Evolutionary conservation across 108 stramenopile species (phyloP).

Genomic region (Cylindrotheca closterium): DNA sequence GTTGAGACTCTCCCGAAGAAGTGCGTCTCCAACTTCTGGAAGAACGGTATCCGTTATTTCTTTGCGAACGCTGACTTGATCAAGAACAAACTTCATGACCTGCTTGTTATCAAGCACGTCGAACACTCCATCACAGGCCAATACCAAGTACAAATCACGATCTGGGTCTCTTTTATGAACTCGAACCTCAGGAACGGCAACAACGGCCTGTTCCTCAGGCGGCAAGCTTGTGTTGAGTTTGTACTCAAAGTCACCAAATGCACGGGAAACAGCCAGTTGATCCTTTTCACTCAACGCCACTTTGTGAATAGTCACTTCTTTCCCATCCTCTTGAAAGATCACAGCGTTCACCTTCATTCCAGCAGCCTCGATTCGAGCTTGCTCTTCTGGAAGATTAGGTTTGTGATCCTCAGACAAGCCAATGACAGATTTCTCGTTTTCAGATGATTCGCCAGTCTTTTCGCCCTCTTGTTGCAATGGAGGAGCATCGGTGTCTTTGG

Average conservation of each 20-base stretch:
- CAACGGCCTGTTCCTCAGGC: conserved; percentile 77
- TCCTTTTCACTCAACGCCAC: conserved; percentile 36
- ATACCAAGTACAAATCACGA: conserved; percentile 68
- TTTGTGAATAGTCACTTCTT: conserved; percentile 34
- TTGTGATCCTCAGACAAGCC: conserved; percentile 92
- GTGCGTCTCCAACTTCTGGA: conserved; percentile 68
- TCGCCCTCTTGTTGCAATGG: conserved; percentile 1
- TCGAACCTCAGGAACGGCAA: conserved; percentile 73
- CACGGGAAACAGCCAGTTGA: conserved; percentile 76
- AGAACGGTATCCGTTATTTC: conserved; percentile 31
- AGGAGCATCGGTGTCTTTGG: conserved; percentile 1
- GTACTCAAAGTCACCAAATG: conserved; percentile 93
- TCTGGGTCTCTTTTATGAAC: conserved; percentile 50
- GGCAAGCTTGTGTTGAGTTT: conserved; percentile 70
- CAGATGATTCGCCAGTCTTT: background rate
- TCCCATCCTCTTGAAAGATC: conserved; percentile 45
- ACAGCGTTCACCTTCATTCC: conserved; percentile 56
- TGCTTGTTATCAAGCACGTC: conserved; percentile 86
- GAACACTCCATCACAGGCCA: conserved; percentile 91
- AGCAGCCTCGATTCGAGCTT: conserved; percentile 73
- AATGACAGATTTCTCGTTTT: conserved; percentile 1
- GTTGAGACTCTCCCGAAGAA: conserved; percentile 66
- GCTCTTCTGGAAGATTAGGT: conserved; percentile 75
- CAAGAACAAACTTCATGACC: conserved; percentile 67
- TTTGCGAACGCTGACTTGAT: conserved; percentile 24